These are phyloP conservation scores for Fusarium dimerum DNA, from an alignment of 2,329 filamentous ascomycete genomes.

Conservation along the genomic window DNA sequence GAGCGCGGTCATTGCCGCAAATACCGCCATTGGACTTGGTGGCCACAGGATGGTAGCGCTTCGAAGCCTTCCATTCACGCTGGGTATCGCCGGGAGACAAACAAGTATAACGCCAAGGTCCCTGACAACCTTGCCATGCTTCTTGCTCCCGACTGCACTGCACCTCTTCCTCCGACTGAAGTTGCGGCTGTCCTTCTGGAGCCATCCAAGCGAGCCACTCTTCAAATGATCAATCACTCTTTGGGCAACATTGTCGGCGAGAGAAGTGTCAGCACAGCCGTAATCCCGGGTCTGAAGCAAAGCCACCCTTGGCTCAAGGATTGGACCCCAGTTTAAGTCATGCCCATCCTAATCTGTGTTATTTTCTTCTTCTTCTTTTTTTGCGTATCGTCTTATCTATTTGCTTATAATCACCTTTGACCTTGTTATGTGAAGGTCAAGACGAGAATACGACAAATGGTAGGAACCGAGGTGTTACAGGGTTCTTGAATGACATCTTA, in stretches of 20 bases:
- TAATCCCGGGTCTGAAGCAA: constrained; percentile 20
- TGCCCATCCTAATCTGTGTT: background rate
- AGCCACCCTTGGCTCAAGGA: constrained; percentile 27
- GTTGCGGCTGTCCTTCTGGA: constrained; percentile 12
- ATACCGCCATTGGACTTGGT: constrained; percentile 29
- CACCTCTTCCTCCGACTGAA: constrained; percentile 16
- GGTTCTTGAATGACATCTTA: too few species aligned
- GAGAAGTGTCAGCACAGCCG: constrained; percentile 25
- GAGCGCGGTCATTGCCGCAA: constrained; percentile 26
- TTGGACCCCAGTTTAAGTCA: constrained; percentile 21
- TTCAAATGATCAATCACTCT: constrained; percentile 29
- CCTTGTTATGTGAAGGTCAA: background rate
- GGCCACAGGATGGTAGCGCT: constrained; percentile 22
- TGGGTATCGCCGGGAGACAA: constrained; percentile 25
- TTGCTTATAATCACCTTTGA: constrained; percentile 2
- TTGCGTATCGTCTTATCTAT: constrained; percentile 5
- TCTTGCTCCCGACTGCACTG: constrained; percentile 6
- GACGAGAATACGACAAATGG: too few species aligned
- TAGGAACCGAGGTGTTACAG: too few species aligned
- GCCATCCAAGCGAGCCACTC: constrained; percentile 24
- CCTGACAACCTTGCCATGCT: constrained; percentile 22
- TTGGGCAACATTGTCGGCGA: constrained; percentile 29
- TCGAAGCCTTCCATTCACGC: constrained; percentile 11
- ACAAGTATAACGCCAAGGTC: constrained; percentile 8
- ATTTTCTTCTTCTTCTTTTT: background rate